phyloP scores from a whole-genome alignment of 148 eudicot species.

The Rhododendron griersonianum region DNA sequence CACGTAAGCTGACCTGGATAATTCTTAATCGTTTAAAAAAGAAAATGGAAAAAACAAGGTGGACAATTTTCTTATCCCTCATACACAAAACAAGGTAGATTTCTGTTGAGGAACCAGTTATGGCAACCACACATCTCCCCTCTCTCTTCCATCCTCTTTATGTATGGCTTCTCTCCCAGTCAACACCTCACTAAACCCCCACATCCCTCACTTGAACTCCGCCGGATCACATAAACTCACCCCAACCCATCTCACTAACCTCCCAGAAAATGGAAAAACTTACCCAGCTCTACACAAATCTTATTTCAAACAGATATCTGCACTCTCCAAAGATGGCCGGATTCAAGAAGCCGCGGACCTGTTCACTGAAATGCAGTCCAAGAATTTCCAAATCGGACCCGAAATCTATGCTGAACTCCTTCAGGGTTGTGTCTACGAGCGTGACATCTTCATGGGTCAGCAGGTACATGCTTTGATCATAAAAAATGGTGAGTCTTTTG shows the following conservation, averaged over 20 bases:
- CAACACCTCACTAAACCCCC: constrained; percentile 16
- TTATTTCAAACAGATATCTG: constrained; percentile 21
- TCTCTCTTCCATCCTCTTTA: constrained; percentile 15
- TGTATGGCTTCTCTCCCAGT: constrained; percentile 43
- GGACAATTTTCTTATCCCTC: neutral
- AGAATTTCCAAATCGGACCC: constrained; percentile 27
- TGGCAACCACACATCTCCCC: neutral
- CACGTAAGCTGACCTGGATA: too few species aligned
- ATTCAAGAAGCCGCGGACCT: constrained; percentile 36
- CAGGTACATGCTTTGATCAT: constrained; percentile 52
- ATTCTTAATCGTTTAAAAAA: too few species aligned
- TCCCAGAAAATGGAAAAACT: constrained; percentile 15
- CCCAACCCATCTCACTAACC: constrained; percentile 13
- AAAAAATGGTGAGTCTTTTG: constrained; percentile 40
- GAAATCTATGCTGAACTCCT: constrained; percentile 44
- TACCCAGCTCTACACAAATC: constrained; percentile 13
- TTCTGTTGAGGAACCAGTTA: neutral
- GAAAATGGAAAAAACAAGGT: neutral
- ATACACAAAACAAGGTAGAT: neutral
- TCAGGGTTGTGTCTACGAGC: constrained; percentile 40
- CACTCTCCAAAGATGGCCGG: constrained; percentile 27
- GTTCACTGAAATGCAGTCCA: constrained; percentile 25
- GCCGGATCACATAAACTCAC: constrained; percentile 12
- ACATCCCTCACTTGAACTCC: neutral
- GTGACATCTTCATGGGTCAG: constrained; percentile 34